These are phyloP conservation scores for Colletotrichum sp. DNA, from an alignment of 2,329 filamentous ascomycete genomes.

Conservation along the genomic window DNA sequence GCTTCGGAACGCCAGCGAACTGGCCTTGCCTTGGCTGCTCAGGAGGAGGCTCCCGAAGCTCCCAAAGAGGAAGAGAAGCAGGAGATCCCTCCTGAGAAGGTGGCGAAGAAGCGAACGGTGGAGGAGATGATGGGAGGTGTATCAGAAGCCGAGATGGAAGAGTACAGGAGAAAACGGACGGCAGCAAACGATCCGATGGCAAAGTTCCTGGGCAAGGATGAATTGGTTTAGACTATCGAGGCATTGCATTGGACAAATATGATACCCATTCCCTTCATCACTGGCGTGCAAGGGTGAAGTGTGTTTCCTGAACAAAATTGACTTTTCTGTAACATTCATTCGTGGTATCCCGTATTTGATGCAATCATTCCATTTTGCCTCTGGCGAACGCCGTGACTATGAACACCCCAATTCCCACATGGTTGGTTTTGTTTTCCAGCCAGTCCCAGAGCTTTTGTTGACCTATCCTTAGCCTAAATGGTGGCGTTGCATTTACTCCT, in stretches of 20 bases:
- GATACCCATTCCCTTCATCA: conserved; percentile 21
- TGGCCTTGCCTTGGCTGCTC: conserved; percentile 46
- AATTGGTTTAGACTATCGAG: conserved; percentile 52
- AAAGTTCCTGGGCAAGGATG: conserved; percentile 75
- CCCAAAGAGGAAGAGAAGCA: conserved; percentile 35
- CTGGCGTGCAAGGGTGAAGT: background rate
- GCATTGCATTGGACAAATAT: conserved; percentile 10
- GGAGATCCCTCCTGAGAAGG: conserved; percentile 29
- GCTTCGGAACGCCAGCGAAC: conserved; percentile 70
- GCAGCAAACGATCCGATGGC: conserved; percentile 88
- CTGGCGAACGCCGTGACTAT: conserved; percentile 58
- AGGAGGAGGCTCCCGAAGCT: conserved; percentile 24
- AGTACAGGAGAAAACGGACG: conserved; percentile 77
- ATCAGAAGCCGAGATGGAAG: conserved; percentile 84
- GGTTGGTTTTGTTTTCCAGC: conserved; percentile 37
- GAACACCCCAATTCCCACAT: conserved; percentile 45
- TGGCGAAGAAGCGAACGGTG: conserved; percentile 72
- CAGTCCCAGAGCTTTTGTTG: conserved; percentile 25
- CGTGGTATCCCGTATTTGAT: conserved; percentile 22
- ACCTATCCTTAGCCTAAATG: conserved; percentile 21
- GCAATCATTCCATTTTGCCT: conserved; percentile 51
- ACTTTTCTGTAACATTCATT: conserved; percentile 20
- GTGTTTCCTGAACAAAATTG: background rate
- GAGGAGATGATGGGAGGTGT: conserved; percentile 81
- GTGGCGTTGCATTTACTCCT: conserved; percentile 60